Evolutionary conservation across 2,329 filamentous ascomycete genomes (phyloP).

Genomic region (Trichoderma sp.): DNA sequence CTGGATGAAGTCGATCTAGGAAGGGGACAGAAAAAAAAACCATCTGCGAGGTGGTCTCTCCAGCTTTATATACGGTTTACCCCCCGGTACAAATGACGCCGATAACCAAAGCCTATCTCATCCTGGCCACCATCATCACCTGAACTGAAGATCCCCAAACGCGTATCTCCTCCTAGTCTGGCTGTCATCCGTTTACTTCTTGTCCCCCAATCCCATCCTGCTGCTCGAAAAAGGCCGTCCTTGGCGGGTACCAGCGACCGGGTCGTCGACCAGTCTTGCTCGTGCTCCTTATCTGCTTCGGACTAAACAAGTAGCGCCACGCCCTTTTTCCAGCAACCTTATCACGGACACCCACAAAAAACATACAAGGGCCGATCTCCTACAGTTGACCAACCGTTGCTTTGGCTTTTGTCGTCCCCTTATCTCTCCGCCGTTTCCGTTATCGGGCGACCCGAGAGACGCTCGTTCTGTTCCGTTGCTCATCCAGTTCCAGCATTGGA

Average conservation of each 20-base stretch:
- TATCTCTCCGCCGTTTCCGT: slow-evolving; percentile 20
- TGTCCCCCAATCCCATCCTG: background rate
- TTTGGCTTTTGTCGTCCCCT: background rate
- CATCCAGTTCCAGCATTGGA: background rate
- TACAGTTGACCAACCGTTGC: slow-evolving; percentile 12
- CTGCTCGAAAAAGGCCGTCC: background rate
- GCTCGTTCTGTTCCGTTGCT: background rate
- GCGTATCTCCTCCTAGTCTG: slow-evolving; percentile 1
- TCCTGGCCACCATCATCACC: slow-evolving; percentile 52
- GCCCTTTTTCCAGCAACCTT: slow-evolving; percentile 16
- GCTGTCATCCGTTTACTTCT: slow-evolving; percentile 12
- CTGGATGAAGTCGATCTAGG: slow-evolving; percentile 9
- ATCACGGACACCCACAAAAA: slow-evolving; percentile 19
- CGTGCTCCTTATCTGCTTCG: slow-evolving; percentile 15
- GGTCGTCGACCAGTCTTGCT: slow-evolving; percentile 19
- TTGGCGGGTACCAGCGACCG: slow-evolving; percentile 19
- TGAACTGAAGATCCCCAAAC: slow-evolving; percentile 39
- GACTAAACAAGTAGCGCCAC: slow-evolving; percentile 19
- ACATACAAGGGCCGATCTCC: slow-evolving; percentile 16
- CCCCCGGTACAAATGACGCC: slow-evolving; percentile 48
- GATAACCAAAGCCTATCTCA: slow-evolving; percentile 58
- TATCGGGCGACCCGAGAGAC: slow-evolving; percentile 10
- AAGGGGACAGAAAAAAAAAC: background rate
- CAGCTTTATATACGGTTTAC: slow-evolving; percentile 20
- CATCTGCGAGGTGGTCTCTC: background rate